A percentile compares a stretch with the other conserved stretches of the same genome.
phyloP scores from a whole-genome alignment of 306 rosid species.

The Rosa rugosa region DNA sequence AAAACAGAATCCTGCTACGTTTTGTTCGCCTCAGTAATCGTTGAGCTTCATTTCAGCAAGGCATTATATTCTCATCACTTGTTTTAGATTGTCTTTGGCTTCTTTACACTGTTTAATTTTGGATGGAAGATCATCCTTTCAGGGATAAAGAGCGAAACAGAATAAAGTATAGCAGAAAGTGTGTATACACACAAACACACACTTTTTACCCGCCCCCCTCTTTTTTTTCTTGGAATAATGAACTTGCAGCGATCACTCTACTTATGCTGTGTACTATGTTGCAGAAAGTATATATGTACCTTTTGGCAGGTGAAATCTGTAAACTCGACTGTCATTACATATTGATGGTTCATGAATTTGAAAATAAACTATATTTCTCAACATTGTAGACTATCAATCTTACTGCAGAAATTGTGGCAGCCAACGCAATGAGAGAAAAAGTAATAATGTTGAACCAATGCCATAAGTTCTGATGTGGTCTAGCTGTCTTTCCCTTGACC shows the following conservation, averaged over 20 bases:
- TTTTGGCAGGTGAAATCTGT: neutral
- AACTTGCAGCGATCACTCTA: conserved; percentile 2
- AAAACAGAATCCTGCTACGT: neutral
- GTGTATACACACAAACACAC: no score
- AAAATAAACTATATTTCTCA: conserved; percentile 42
- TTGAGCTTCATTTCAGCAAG: neutral
- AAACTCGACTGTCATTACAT: neutral
- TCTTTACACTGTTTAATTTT: neutral
- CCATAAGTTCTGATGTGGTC: conserved; percentile 45
- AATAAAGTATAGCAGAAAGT: neutral
- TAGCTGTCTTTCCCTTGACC: conserved; percentile 53
- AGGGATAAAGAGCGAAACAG: neutral
- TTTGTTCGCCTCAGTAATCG: neutral
- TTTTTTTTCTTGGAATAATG: neutral
- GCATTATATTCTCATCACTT: neutral
- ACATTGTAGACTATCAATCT: conserved; percentile 35
- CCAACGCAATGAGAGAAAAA: conserved; percentile 35
- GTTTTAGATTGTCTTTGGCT: neutral
- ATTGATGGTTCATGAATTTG: conserved; percentile 37
- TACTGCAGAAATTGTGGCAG: conserved; percentile 47
- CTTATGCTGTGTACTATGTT: neutral
- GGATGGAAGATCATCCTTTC: neutral
- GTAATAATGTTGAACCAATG: conserved; percentile 49
- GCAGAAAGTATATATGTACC: neutral
- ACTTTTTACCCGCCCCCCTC: neutral